These are phyloP conservation scores for Fusarium coffeatum DNA, from an alignment of 2,329 filamentous ascomycete genomes.

Conservation along the genomic window DNA sequence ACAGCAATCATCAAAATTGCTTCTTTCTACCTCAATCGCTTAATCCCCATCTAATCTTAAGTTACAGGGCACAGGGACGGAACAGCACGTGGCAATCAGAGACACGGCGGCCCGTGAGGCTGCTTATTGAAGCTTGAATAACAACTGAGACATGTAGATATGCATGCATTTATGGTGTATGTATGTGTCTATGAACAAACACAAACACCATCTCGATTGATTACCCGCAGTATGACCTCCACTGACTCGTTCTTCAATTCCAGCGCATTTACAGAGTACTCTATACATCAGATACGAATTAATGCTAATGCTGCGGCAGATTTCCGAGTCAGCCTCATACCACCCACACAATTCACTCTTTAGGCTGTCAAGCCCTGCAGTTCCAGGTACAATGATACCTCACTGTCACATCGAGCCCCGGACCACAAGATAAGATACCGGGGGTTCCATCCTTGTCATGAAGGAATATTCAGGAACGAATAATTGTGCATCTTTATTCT, in stretches of 20 bases:
- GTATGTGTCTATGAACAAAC: not conserved
- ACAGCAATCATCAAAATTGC: constrained; percentile 9
- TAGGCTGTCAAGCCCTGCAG: constrained; percentile 27
- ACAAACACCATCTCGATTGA: too few species aligned
- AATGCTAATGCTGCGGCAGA: not conserved
- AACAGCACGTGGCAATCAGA: constrained; percentile 39
- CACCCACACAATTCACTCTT: constrained; percentile 20
- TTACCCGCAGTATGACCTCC: not conserved
- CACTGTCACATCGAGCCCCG: constrained; percentile 37
- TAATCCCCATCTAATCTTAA: constrained; percentile 23
- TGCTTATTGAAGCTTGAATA: constrained; percentile 6
- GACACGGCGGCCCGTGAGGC: constrained; percentile 23
- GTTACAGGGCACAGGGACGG: constrained; percentile 25
- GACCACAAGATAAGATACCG: not conserved
- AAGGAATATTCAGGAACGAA: constrained; percentile 1
- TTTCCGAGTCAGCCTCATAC: constrained; percentile 33
- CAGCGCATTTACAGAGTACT: not conserved
- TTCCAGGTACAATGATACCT: constrained; percentile 34
- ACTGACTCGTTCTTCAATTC: constrained; percentile 14
- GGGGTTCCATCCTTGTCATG: constrained; percentile 26
- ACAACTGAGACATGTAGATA: constrained; percentile 14
- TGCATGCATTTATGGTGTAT: not conserved
- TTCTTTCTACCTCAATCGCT: constrained; percentile 8
- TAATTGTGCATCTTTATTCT: not conserved
- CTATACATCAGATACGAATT: not conserved